Evolutionary conservation across 2,329 filamentous ascomycete species (phyloP).

Genomic region (Coniochaeta sp.): DNA sequence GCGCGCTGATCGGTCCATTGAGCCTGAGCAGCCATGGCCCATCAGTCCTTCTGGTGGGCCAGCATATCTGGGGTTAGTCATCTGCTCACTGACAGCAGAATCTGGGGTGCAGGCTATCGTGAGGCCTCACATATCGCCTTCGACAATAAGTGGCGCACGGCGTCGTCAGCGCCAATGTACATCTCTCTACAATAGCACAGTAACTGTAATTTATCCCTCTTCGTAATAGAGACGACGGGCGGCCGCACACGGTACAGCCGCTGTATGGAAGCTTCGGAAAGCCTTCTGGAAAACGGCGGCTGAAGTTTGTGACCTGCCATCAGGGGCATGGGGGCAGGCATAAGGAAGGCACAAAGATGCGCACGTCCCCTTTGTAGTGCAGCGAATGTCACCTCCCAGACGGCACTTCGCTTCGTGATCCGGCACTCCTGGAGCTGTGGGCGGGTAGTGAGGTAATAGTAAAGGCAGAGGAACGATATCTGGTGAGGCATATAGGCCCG

Average conservation of each 20-base stretch:
- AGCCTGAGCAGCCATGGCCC: too few species aligned
- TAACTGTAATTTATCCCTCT: not conserved
- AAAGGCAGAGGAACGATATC: too few species aligned
- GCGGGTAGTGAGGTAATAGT: not conserved
- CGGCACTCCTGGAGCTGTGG: conserved; percentile 1
- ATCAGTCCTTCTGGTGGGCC: too few species aligned
- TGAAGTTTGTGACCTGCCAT: not conserved
- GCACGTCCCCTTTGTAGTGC: not conserved
- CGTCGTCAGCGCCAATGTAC: not conserved
- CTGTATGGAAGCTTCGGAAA: conserved; percentile 1
- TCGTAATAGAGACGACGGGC: not conserved
- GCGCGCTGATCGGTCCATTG: too few species aligned
- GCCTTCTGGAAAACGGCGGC: not conserved
- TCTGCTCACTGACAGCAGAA: too few species aligned
- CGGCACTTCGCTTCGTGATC: conserved; percentile 1
- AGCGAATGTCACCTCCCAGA: not conserved
- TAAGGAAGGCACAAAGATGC: too few species aligned
- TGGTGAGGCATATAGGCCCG: too few species aligned
- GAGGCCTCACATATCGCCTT: too few species aligned
- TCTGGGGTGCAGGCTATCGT: too few species aligned
- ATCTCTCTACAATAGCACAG: not conserved
- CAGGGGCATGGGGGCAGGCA: too few species aligned
- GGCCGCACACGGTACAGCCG: not conserved
- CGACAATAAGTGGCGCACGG: not conserved
- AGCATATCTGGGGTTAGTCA: too few species aligned